Evolutionary conservation across 1,284 basidiomycete species (phyloP), one percentile per base, ranked within the genome.

Genomic region (Boletellus sp.): DNA sequence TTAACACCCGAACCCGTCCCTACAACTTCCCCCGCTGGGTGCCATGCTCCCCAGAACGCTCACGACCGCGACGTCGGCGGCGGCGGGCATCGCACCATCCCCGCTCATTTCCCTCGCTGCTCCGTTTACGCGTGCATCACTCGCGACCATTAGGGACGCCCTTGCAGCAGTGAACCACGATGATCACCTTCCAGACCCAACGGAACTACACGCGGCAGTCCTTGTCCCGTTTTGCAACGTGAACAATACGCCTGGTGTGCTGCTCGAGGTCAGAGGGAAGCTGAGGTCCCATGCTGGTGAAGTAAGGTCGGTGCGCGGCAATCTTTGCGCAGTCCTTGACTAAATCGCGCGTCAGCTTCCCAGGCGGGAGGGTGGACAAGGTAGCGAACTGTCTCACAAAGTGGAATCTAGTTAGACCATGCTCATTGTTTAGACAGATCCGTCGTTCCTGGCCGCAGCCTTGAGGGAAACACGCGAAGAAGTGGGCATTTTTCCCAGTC

Each of bases 211-310:
- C 55, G 87, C 87, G 16, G 84, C 85, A 8, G 82, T 91, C 10
- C 68, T 90, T 37, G 76, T 89, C 45, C 85, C 87, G 0, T 69
- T 90, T 39, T 87, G 84, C 63, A 90, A 90, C 57, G 79, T 90
- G 13, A 68, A 76, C 30, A 71, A 73, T 37, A 67, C 66, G 14
- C 82, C 87, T 0, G 82, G 86, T 7, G 74, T 91, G 16, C 62
- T 90, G 30, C 73, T 89, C 16, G 80, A 89, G 60, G 77, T 91
- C 23, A 73, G 87, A 52, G 83, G 77, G 44, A 60, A 70, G 47
- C 64, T 89, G 46, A 73, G 86, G 53, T 75, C 72, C 29, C 87
- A 90, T 66, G 81, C 84, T 0, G 87, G 88, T n/a, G 86, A 90
- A 72, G 80, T 90, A 27, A 87, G 87, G 87, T 86, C 59, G 53